These are phyloP conservation scores for Linderina pennispora DNA, from an alignment of 192 early-diverging fungal genomes.

Conservation along the genomic window DNA sequence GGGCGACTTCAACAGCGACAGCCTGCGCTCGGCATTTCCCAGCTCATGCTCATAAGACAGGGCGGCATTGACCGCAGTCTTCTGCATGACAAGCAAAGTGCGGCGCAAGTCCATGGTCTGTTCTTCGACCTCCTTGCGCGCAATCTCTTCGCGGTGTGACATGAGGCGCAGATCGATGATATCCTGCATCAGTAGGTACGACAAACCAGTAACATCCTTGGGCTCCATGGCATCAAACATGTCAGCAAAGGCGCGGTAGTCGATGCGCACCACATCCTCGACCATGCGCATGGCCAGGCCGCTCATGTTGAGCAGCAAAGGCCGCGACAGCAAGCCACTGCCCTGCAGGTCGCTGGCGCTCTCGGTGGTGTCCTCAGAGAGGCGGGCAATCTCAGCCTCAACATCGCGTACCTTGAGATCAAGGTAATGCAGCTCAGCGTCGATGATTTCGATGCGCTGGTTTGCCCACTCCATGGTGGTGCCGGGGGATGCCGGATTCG, in stretches of 20 bases:
- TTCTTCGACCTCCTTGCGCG: slow-evolving; percentile 21
- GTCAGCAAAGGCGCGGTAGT: slow-evolving; percentile 33
- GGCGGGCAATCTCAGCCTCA: slow-evolving; percentile 39
- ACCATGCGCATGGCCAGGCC: slow-evolving; percentile 48
- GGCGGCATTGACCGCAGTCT: slow-evolving; percentile 39
- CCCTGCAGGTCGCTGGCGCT: slow-evolving; percentile 1
- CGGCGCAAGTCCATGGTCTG: slow-evolving; percentile 37
- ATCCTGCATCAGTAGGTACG: slow-evolving; percentile 37
- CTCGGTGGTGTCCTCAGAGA: slow-evolving; percentile 13
- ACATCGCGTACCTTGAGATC: slow-evolving; percentile 44
- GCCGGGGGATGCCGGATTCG: background rate
- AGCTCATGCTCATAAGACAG: slow-evolving; percentile 43
- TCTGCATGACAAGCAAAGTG: slow-evolving; percentile 44
- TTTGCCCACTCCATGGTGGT: slow-evolving; percentile 12
- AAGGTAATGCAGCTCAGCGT: slow-evolving; percentile 41
- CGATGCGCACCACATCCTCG: slow-evolving; percentile 43
- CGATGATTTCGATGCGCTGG: slow-evolving; percentile 40
- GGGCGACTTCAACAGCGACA: slow-evolving; percentile 11
- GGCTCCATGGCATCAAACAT: slow-evolving; percentile 20
- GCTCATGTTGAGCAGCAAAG: slow-evolving; percentile 36
- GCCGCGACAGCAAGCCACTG: slow-evolving; percentile 14
- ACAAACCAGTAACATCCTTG: slow-evolving; percentile 24
- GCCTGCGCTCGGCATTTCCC: slow-evolving; percentile 32
- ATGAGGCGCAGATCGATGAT: slow-evolving; percentile 36
- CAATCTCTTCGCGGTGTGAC: slow-evolving; percentile 23